Conservation (phyloP, 1,284 basidiomycete species). For the Cryptococcus floricola region DNA sequence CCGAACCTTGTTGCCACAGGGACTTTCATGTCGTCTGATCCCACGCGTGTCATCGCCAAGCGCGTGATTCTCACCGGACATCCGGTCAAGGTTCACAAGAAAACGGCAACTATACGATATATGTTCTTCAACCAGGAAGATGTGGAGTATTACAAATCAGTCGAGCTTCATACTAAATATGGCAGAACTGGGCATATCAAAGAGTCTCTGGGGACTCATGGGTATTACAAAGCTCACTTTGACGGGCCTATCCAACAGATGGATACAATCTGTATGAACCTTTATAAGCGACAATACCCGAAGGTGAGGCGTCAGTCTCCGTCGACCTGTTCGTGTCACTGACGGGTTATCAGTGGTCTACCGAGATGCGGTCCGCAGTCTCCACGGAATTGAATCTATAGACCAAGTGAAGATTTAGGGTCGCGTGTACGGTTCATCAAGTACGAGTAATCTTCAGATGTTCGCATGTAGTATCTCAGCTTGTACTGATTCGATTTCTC, state of each 20-base stretch:
- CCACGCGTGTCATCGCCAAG: constrained; percentile 87
- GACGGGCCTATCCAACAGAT: constrained; percentile 93
- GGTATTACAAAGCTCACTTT: constrained; percentile 97
- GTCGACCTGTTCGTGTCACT: too few species aligned
- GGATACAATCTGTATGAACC: constrained; percentile 86
- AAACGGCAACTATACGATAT: constrained; percentile 94
- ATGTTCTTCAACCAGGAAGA: constrained; percentile 98
- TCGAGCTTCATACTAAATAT: constrained; percentile 88
- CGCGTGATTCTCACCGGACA: constrained; percentile 90
- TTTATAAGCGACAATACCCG: constrained; percentile 88
- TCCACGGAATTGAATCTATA: too few species aligned
- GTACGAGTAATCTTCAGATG: too few species aligned
- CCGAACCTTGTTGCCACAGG: constrained; percentile 88
- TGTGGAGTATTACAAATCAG: constrained; percentile 86
- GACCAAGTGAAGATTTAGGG: too few species aligned
- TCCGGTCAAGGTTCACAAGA: constrained; percentile 96
- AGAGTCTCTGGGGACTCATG: constrained; percentile 94
- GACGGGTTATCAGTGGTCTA: too few species aligned
- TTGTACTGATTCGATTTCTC: too few species aligned
- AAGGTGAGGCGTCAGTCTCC: constrained; percentile 61
- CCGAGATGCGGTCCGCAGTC: too few species aligned
- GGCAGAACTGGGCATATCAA: constrained; percentile 88
- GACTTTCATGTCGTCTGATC: constrained; percentile 80
- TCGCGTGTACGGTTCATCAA: too few species aligned
- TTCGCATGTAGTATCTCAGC: too few species aligned